Evolutionary conservation across 2,329 filamentous ascomycete species (phyloP), one percentile per base, ranked within the genome.

Genomic region (Penicillium rolfsii): DNA sequence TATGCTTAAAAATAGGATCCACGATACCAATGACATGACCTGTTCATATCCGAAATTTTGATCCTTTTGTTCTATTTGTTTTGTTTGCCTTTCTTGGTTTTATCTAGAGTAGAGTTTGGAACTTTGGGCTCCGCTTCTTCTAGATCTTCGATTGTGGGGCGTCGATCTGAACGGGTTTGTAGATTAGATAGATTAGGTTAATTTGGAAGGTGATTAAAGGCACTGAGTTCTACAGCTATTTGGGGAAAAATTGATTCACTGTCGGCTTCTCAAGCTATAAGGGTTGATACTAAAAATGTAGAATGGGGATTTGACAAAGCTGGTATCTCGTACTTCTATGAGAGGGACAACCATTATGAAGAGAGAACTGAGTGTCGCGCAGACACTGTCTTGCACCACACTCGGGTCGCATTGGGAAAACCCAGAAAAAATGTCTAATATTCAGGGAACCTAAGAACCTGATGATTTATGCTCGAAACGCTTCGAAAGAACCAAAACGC

Each of bases 1-100:
- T 49, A 62, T 60, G 59, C 59, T 63, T 45, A 28, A 58, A 62
- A 63, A 62, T 56, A 65, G 63, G 60, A 67, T 63, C 58, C 57
- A 70, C 61, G 66, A 70, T 67, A 68, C 63, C 65, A 69, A 67
- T 69, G 67, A 67, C 64, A 68, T 66, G 36, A 63, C 33, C 56
- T 43, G 46, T 65, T 35, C 35, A 48, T 60, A 48, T 59, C n/a
- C 46, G 9, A 53, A 50, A 49, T 45, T 40, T 28, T 40, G 11
- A 38, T 38, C 43, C 9, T 30, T 16, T 33, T 38, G 43, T 16
- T 52, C 5, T 16, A 36, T 41, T 50, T 33, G 24, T 1, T 33
- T 35, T n/a, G 26, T 33, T 30, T 41, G 6, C 16, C 26, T 53
- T 43, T 12, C 40, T 22, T 35, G 28, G 28, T 50, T 14, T 14